These are phyloP conservation scores for Leptographium radiaticola DNA, from an alignment of 2,329 filamentous ascomycete species.

Conservation along the genomic window DNA sequence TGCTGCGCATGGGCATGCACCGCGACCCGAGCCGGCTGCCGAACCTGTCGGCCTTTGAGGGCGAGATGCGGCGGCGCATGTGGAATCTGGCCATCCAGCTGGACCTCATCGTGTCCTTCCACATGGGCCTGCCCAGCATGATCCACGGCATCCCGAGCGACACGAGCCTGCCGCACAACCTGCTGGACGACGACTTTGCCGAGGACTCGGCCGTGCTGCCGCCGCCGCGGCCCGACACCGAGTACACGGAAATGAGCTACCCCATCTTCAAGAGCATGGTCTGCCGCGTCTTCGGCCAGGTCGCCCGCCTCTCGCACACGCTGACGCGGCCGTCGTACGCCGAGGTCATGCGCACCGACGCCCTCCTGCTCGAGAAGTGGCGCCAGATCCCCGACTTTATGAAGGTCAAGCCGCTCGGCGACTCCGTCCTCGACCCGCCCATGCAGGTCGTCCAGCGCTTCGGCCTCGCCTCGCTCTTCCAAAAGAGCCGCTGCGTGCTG, in stretches of 20 bases:
- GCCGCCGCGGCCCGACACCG: slow-evolving; percentile 38
- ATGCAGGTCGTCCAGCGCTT: slow-evolving; percentile 37
- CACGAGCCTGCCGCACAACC: slow-evolving; percentile 45
- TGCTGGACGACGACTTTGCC: slow-evolving; percentile 53
- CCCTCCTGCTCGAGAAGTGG: slow-evolving; percentile 31
- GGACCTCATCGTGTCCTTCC: slow-evolving; percentile 52
- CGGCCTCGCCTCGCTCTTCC: slow-evolving; percentile 36
- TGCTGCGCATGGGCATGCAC: slow-evolving; percentile 46
- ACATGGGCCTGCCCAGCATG: slow-evolving; percentile 56
- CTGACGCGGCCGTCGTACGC: slow-evolving; percentile 32
- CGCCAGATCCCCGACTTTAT: slow-evolving; percentile 32
- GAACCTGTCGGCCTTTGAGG: slow-evolving; percentile 35
- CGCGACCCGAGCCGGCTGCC: slow-evolving; percentile 39
- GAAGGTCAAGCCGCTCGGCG: slow-evolving; percentile 31
- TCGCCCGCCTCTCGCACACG: slow-evolving; percentile 36
- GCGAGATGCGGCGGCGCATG: slow-evolving; percentile 39
- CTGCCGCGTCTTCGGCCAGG: slow-evolving; percentile 33
- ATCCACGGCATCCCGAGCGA: slow-evolving; percentile 51
- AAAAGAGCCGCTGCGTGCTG: slow-evolving; percentile 42
- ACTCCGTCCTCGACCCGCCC: slow-evolving; percentile 35
- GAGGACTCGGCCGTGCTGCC: slow-evolving; percentile 42
- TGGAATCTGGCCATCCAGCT: slow-evolving; percentile 44
- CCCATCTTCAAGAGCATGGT: slow-evolving; percentile 37
- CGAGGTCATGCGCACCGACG: slow-evolving; percentile 36
- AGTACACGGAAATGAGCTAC: slow-evolving; percentile 47